phyloP scores from a whole-genome alignment of 805 yeast genomes.

The Limtongia smithiae region DNA sequence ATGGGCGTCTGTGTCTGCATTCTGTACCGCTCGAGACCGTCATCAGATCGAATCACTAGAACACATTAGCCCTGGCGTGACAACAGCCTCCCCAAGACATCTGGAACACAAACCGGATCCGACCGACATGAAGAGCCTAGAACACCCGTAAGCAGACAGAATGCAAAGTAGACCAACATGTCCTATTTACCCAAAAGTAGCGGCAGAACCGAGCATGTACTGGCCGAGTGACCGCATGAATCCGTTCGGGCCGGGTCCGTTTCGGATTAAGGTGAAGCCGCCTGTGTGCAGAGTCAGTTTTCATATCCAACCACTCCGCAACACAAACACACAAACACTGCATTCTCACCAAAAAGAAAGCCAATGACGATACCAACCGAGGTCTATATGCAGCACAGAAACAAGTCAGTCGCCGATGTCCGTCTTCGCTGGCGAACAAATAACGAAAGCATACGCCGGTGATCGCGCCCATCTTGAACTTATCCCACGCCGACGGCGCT shows the following conservation, averaged over 20 bases:
- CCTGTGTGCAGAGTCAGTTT: conserved; percentile 22
- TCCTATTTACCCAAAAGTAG: conserved; percentile 69
- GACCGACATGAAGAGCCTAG: conserved; percentile 78
- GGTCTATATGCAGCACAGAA: conserved; percentile 37
- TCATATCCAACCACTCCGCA: not conserved
- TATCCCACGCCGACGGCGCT: conserved; percentile 81
- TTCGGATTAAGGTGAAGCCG: conserved; percentile 81
- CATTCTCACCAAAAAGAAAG: conserved; percentile 69
- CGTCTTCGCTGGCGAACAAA: not conserved
- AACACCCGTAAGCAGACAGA: not conserved
- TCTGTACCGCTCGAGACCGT: not conserved
- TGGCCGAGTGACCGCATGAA: conserved; percentile 95
- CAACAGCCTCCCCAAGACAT: too few relatives aligned
- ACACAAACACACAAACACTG: not conserved
- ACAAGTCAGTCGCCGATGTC: not conserved
- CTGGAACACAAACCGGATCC: conserved; percentile 61
- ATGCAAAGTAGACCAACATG: not conserved
- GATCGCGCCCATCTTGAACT: conserved; percentile 96
- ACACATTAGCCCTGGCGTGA: not conserved
- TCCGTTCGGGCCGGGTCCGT: conserved; percentile 98
- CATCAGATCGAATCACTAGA: not conserved
- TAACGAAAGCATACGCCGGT: conserved; percentile 65
- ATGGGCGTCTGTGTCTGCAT: not conserved
- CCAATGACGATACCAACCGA: conserved; percentile 94
- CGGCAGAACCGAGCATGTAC: conserved; percentile 93